These are phyloP conservation scores for Neopestalotiopsis rosae DNA, from an alignment of 2,329 filamentous ascomycete genomes.

Conservation along the genomic window DNA sequence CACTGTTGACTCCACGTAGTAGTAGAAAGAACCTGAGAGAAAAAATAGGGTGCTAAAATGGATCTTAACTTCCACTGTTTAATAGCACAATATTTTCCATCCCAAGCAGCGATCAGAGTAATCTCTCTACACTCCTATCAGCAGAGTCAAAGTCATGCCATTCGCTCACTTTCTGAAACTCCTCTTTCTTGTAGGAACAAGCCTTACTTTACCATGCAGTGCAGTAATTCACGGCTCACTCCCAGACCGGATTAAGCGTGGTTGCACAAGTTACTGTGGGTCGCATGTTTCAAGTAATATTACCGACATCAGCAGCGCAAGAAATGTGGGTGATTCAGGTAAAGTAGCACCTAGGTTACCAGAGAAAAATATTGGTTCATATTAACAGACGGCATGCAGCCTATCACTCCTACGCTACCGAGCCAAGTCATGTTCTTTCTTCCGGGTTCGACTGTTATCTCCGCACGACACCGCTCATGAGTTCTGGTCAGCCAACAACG, in stretches of 20 bases:
- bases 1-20: no score
- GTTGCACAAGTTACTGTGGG: neutral
- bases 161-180: neutral
- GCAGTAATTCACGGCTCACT: neutral
- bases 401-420: neutral
- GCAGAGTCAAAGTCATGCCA: neutral
- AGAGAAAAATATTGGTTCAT: neutral
- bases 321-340: neutral
- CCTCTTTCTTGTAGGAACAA: neutral
- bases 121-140: no score
- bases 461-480: neutral
- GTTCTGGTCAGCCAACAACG: neutral
- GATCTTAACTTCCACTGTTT: no score
- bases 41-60: no score
- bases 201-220: neutral
- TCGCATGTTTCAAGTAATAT: neutral
- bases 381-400: neutral
- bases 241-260: neutral
- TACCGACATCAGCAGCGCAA: neutral
- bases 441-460: neutral
- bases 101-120: no score
- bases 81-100: no score
- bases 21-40: no score
- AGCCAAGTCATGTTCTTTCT: neutral
- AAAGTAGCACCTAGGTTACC: neutral